Percentiles rank a stretch among this genome's conserved stretches.
These are phyloP conservation scores for Corniculantispora saksenae DNA, from an alignment of 2,329 filamentous ascomycete species.

Conservation along the genomic window DNA sequence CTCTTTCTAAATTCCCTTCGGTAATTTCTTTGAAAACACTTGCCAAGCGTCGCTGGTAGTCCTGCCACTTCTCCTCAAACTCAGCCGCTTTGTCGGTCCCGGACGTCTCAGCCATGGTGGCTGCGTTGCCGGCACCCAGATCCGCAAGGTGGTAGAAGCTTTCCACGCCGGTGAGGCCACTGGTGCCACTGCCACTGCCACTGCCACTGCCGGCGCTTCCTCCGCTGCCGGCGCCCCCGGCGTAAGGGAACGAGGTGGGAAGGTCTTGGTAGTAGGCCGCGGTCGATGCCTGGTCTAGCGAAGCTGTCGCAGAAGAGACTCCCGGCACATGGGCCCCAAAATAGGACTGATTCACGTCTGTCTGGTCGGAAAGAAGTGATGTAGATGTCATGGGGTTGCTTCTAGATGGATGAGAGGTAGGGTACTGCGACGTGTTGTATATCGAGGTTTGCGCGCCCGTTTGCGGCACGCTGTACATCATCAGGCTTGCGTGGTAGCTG, in stretches of 20 bases:
- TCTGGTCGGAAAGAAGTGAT: background rate
- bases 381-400: conserved; percentile 2
- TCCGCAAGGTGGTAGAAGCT: conserved; percentile 7
- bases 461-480: conserved; percentile 79
- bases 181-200: background rate
- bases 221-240: background rate
- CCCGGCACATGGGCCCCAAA: background rate
- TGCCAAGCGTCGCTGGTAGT: conserved; percentile 62
- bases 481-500: conserved; percentile 62
- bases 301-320: background rate
- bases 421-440: conserved; percentile 69
- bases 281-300: background rate
- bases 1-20: conserved; percentile 49
- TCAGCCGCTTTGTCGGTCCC: conserved; percentile 56
- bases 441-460: conserved; percentile 61
- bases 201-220: background rate
- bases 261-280: conserved; percentile 58
- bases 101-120: conserved; percentile 52
- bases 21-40: conserved; percentile 72
- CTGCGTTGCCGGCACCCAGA: background rate
- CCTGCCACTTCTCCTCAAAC: conserved; percentile 68
- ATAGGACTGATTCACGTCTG: conserved; percentile 6
- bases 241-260: conserved; percentile 1
- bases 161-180: conserved; percentile 4
- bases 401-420: background rate